Evolutionary conservation across 2,329 filamentous ascomycete genomes (phyloP).

Genomic region (Myriosclerotinia curreyana): DNA sequence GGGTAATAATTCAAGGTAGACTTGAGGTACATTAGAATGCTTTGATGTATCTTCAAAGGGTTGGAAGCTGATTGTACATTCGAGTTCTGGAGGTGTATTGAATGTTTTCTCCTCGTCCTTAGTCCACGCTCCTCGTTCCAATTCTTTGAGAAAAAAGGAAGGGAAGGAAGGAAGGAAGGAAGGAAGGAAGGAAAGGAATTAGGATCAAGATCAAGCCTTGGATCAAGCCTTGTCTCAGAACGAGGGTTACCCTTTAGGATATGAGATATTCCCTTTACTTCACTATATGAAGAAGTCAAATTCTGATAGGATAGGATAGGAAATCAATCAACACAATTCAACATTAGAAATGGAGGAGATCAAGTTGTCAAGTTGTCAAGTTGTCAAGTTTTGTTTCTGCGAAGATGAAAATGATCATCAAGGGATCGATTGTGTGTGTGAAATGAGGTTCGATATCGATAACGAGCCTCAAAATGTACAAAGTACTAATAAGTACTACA

Average conservation of each 20-base stretch:
- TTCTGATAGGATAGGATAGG: neutral
- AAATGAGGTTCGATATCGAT: too few species aligned
- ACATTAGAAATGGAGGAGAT: too few species aligned
- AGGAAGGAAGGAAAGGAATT: too few species aligned
- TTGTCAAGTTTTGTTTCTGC: neutral
- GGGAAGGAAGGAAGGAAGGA: too few species aligned
- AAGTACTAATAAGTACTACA: too few species aligned
- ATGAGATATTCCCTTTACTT: neutral
- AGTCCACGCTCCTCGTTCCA: neutral
- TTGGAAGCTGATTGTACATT: too few species aligned
- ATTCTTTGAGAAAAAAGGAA: too few species aligned
- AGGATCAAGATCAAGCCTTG: neutral
- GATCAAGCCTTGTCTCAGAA: neutral
- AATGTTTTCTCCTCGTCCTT: constrained; percentile 4
- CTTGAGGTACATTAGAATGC: constrained; percentile 16
- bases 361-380: neutral
- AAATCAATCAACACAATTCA: neutral
- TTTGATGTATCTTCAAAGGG: neutral
- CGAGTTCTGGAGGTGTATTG: neutral
- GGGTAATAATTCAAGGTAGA: constrained; percentile 20
- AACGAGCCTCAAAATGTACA: too few species aligned
- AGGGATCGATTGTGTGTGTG: too few species aligned
- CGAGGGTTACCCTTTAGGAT: neutral
- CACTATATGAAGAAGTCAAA: neutral
- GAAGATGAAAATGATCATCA: neutral